Evolutionary conservation across 257 asterid species (phyloP), one percentile per base, ranked within the genome.

Genomic region (Lithospermum erythrorhizon): DNA sequence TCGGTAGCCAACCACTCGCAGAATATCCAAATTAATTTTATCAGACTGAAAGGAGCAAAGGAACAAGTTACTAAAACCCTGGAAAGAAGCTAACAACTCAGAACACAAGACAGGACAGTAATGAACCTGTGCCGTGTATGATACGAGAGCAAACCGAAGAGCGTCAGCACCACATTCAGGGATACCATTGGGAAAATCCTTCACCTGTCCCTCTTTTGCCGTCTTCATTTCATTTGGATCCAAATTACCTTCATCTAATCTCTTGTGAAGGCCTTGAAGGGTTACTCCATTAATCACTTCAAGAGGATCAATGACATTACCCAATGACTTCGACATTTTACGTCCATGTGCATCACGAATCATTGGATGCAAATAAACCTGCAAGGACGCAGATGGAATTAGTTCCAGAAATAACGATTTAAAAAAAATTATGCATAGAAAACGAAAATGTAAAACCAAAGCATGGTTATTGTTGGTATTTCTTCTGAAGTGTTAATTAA

Each of bases 1-100:
- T 9, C 98, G 95, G 70, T 91, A 91, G 55, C 97, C 95, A 74
- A 84, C 78, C 74, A 91, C 98, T 75, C 98, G 82, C 73, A 88
- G 95, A 56, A 91, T 86, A 74, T 88, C 98, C 61, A 91, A 76
- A 64, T 91, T 88, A 67, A 91, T 91, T 73, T 77, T 88, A 72
- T 86, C 98, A 5, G 95, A 86, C 97, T 91, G 93, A 68, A 80
- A 76, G 61, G 68, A 61, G 53, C 59, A 56, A 65, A 19, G 52
- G 57, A 5, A 30, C n/a, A 49, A 65, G 29, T 55, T 24, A 71
- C 59, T 23, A 53, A 63, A 54, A n/a, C 29, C 32, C 15, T 24
- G 22, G 63, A 22, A 21, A 61, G 9, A 56, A 55, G 20, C 13
- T 16, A 51, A 63, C 20, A 61, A 35, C 47, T 35, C 47, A 35